A percentile compares a stretch with the other conserved stretches of the same genome.
phyloP scores from a whole-genome alignment of 2,329 filamentous ascomycete species.

The Phyllosticta ampelicida region DNA sequence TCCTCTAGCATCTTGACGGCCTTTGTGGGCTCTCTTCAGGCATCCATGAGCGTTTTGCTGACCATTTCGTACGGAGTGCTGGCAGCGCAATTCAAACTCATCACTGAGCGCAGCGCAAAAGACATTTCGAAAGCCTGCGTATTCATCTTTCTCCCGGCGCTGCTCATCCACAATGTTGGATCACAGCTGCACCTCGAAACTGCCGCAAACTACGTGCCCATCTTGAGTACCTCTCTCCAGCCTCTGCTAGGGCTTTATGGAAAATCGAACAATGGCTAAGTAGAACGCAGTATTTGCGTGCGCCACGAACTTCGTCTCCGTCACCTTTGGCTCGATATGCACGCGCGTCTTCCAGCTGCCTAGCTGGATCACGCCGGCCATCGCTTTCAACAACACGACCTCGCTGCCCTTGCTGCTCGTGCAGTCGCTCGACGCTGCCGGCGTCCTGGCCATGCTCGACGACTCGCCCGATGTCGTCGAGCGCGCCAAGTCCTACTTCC shows the following conservation, averaged over 20 bases:
- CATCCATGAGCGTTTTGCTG: slow-evolving; percentile 43
- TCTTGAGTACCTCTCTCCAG: slow-evolving; percentile 29
- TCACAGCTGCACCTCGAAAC: slow-evolving; percentile 39
- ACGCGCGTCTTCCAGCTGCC: slow-evolving; percentile 40
- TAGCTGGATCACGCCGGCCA: slow-evolving; percentile 42
- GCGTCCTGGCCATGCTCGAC: slow-evolving; percentile 41
- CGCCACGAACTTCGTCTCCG: slow-evolving; percentile 39
- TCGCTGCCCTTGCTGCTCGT: slow-evolving; percentile 43
- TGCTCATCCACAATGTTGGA: slow-evolving; percentile 44
- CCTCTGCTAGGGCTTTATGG: not conserved
- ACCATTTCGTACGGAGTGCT: slow-evolving; percentile 44
- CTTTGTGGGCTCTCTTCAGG: slow-evolving; percentile 45
- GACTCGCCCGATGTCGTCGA: slow-evolving; percentile 39
- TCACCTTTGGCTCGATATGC: slow-evolving; percentile 35
- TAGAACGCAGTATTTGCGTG: slow-evolving; percentile 37
- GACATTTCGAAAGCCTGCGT: slow-evolving; percentile 44
- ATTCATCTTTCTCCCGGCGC: slow-evolving; percentile 42
- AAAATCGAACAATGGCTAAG: not conserved
- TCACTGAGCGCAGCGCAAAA: slow-evolving; percentile 38
- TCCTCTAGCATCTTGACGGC: slow-evolving; percentile 21
- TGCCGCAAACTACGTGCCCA: slow-evolving; percentile 37
- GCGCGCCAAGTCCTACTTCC: slow-evolving; percentile 54
- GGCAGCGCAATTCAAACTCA: slow-evolving; percentile 39
- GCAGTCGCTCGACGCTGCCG: slow-evolving; percentile 44
- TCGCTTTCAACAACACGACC: slow-evolving; percentile 49